A percentile compares a stretch with the other conserved stretches of the same genome.
Conservation (phyloP, 129 eudicot species). For the Calendula officinalis region DNA sequence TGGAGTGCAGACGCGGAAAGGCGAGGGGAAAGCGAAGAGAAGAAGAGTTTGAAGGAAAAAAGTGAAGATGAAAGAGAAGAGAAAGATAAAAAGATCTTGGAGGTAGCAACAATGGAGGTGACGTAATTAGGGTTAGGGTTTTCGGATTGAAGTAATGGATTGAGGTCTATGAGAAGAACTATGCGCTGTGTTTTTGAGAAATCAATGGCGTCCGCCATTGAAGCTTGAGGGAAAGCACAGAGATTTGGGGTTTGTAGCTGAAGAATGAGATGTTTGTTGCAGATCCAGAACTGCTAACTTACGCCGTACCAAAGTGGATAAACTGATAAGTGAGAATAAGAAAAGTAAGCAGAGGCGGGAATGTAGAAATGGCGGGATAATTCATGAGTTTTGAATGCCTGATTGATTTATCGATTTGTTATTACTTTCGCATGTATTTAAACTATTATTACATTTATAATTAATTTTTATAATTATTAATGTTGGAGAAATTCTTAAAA, state of each 20-base stretch:
- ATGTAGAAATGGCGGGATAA: conserved; percentile 15
- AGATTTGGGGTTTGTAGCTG: conserved; percentile 2
- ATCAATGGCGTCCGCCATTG: conserved; percentile 41
- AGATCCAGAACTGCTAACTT: conserved; percentile 23
- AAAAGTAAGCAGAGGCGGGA: conserved; percentile 20
- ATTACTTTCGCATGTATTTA: too few relatives aligned
- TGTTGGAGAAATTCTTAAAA: too few relatives aligned
- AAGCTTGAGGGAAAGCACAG: not conserved
- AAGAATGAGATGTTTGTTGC: conserved; percentile 13
- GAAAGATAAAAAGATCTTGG: conserved; percentile 5
- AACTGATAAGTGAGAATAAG: not conserved
- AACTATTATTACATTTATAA: too few relatives aligned
- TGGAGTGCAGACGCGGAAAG: conserved; percentile 54
- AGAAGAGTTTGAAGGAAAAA: too few relatives aligned
- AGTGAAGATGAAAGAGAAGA: too few relatives aligned
- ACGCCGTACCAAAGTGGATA: conserved; percentile 6
- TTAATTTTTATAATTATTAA: too few relatives aligned
- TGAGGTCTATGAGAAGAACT: conserved; percentile 66
- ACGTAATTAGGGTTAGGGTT: conserved; percentile 40
- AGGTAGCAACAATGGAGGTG: conserved; percentile 35
- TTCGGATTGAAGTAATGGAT: conserved; percentile 46
- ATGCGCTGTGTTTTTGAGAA: conserved; percentile 62
- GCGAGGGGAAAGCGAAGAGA: conserved; percentile 57
- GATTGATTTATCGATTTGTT: too few relatives aligned
- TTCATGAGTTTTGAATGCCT: conserved; percentile 1